Percentiles rank a stretch among this genome's conserved stretches.
Evolutionary conservation across 495 filamentous ascomycete genomes (phyloP).

Genomic region (Lasiosphaeris hirsuta): DNA sequence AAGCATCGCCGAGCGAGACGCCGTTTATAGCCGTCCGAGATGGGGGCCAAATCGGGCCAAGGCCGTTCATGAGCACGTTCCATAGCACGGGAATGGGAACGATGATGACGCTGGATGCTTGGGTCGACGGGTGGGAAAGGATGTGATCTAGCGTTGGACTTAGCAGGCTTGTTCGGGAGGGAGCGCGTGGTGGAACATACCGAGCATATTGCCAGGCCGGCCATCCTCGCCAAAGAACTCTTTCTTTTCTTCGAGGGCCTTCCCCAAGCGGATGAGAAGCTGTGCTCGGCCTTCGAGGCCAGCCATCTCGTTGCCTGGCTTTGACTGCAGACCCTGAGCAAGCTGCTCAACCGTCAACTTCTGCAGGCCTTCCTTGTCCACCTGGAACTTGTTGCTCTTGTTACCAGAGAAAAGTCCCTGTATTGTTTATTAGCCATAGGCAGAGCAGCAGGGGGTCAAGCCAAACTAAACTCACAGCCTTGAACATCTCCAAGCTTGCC

Average conservation of each 20-base stretch:
- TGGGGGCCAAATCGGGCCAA: conserved; percentile 83
- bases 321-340: conserved; percentile 79
- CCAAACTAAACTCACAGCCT: conserved; percentile 44
- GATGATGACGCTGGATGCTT: conserved; percentile 81
- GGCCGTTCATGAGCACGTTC: conserved; percentile 82
- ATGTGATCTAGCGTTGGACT: conserved; percentile 67
- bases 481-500: conserved; percentile 97
- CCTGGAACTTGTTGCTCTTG: conserved; percentile 74
- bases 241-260: conserved; percentile 69
- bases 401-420: conserved; percentile 86
- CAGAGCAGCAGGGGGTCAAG: background rate
- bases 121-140: conserved; percentile 82
- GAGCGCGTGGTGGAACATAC: conserved; percentile 41
- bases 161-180: background rate
- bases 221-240: conserved; percentile 83
- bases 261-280: conserved; percentile 70
- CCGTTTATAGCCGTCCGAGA: conserved; percentile 88
- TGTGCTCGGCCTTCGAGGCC: conserved; percentile 84
- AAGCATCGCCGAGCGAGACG: conserved; percentile 87
- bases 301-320: conserved; percentile 74
- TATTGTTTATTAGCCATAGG: background rate
- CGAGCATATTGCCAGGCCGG: conserved; percentile 91
- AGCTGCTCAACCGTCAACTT: conserved; percentile 70
- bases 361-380: conserved; percentile 78
- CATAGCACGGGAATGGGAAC: conserved; percentile 89